Evolutionary conservation across 2,329 filamentous ascomycete species (phyloP), one percentile per base, ranked within the genome.

Genomic region (Fusarium virguliforme): DNA sequence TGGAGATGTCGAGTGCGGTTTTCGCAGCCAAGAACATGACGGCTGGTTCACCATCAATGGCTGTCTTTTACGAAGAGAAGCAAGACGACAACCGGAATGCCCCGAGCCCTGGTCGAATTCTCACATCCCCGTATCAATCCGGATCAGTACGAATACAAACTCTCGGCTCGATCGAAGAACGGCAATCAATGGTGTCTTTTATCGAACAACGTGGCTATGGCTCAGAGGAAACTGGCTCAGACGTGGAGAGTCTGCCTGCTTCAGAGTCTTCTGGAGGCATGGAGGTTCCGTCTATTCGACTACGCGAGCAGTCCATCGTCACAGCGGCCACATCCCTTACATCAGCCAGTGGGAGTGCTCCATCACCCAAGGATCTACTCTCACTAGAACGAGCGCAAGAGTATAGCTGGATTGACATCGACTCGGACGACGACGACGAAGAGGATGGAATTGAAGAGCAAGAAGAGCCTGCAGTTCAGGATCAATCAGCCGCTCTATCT

Each of bases 11-110:
- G 18, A 80, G 80, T 56, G 78, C 81, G 9, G 75, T 87, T 28
- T 89, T 89, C 62, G 78, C 79, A 28, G 82, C 85, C 13, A 86
- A 80, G 74, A 85, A 84, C 63, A 85, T 89, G 83, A 87, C 87
- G 6, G 83, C 86, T 24, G 87, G 87, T 8, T 74, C 80, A 8
- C 87, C 87, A 1, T 77, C 78, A 10, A 77, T 77, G 37, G 75
- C 77, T 4, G 74, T 85, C 15, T 79, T 80, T 6, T 75, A 74
- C 15, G 75, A 78, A 6, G 78, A 79, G 57, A 68, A 69, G 35
- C 65, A 69, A 13, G 50, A 54, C 22, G 67, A 63, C 32, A 59
- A 50, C 37, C 66, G 71, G 28, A 69, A 60, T 4, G 58, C 65
- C 51, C 55, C 70, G 30, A 65, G 68, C 32, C 62, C 72, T 3